A percentile compares a stretch with the other conserved stretches of the same genome.
phyloP scores from a whole-genome alignment of 2,329 filamentous ascomycete species.

The Didymella lethalis region DNA sequence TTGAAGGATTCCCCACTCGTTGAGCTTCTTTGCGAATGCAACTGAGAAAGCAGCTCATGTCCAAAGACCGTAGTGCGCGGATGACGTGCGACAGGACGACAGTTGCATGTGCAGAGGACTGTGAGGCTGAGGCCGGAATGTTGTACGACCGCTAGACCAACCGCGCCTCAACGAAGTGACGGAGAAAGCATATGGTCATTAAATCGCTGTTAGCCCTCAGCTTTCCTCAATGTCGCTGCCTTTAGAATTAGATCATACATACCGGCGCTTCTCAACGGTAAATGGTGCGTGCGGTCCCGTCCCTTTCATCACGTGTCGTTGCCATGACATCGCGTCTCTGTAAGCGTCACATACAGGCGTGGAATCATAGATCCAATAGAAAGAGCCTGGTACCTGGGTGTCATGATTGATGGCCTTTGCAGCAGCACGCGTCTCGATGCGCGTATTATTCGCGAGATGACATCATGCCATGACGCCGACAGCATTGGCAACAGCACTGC shows the following conservation, averaged over 20 bases:
- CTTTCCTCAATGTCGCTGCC: background rate
- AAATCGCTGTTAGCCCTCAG: background rate
- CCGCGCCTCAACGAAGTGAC: background rate
- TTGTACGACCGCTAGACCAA: background rate
- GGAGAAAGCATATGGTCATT: background rate
- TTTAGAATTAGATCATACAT: background rate
- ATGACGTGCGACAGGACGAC: background rate
- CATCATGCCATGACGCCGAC: conserved; percentile 12
- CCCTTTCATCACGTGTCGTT: background rate
- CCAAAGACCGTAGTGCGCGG: background rate
- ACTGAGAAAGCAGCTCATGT: background rate
- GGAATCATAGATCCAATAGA: background rate
- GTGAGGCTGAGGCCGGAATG: background rate
- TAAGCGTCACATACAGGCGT: too few species aligned
- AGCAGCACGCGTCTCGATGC: background rate
- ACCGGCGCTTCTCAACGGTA: background rate
- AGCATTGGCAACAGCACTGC: conserved; percentile 17
- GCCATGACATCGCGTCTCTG: background rate
- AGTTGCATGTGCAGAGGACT: background rate
- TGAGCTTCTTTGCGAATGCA: too few species aligned
- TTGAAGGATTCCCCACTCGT: too few species aligned
- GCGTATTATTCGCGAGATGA: conserved; percentile 8
- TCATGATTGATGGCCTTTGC: background rate
- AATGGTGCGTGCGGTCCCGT: background rate
- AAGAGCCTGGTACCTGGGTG: background rate